Conservation (phyloP, 805 yeast species). For the Nakazawaea ishiwadae region DNA sequence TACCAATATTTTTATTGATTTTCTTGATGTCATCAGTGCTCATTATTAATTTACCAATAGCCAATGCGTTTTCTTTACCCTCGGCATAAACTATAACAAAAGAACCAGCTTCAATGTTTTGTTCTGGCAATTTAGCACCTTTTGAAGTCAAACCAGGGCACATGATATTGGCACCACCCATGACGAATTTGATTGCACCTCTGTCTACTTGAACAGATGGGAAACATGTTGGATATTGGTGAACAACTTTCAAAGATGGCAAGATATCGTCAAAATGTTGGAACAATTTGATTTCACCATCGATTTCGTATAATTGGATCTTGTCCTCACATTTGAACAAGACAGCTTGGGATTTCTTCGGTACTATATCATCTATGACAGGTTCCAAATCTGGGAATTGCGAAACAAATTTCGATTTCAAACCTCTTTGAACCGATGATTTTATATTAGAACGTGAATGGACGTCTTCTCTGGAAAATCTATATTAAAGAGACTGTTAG, state of each 20-base stretch:
- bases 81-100: conserved; percentile 85
- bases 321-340: conserved; percentile 87
- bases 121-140: conserved; percentile 80
- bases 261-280: conserved; percentile 79
- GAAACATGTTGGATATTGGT: conserved; percentile 76
- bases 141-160: conserved; percentile 89
- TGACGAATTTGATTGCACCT: conserved; percentile 92
- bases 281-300: conserved; percentile 68
- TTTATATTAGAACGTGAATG: conserved; percentile 89
- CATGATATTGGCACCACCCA: conserved; percentile 97
- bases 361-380: conserved; percentile 75
- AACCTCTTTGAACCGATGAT: conserved; percentile 90
- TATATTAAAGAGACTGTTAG: too few species aligned
- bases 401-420: conserved; percentile 65
- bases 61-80: conserved; percentile 87
- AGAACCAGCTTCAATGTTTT: conserved; percentile 59
- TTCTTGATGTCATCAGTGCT: conserved; percentile 83
- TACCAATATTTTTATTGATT: conserved; percentile 83
- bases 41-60: conserved; percentile 85
- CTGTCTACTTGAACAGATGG: conserved; percentile 89
- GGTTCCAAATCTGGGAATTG: conserved; percentile 75
- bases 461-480: conserved; percentile 79
- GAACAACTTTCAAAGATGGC: conserved; percentile 73
- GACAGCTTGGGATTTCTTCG: conserved; percentile 81
- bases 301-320: conserved; percentile 70